Evolutionary conservation across 2,329 filamentous ascomycete species (phyloP), one percentile per base, ranked within the genome.

Genomic region (Xylariaceae sp.): DNA sequence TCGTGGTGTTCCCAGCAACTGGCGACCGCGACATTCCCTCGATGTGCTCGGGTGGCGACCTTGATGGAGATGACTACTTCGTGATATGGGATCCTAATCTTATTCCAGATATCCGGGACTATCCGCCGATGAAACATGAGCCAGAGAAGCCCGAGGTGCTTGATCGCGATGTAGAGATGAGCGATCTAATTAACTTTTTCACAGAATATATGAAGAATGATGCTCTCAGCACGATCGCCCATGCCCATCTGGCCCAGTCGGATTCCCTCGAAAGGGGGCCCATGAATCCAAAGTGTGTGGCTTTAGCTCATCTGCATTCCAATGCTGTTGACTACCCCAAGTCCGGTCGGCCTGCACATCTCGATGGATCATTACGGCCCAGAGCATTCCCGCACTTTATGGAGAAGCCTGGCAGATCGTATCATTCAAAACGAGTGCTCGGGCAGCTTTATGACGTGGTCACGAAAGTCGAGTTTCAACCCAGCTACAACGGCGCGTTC

Each of bases 11-110:
- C 53, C 90, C 94, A 0, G 85, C 89, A 42, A 87, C 78, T 0
- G 93, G 93, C 0, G 91, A 97, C 69, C 81, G 88, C 13, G 91
- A 96, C 63, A 76, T 99, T 18, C 86, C 92, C 0, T 92, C 89
- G 68, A 97, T 97, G 93, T 92, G 94, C 64, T 96, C 94, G 3
- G 94, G 94, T 1, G 94, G 94, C 0, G 94, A 99, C 70, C 81
- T 99, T 0, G 94, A 99, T 70, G 94, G 94, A 0, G 94, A 99
- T 68, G 94, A 99, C 70, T 99, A 92, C 71, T 87, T 97, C 57
- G 86, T 97, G 4, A 88, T 97, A 51, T 99, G 94, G 93, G 92
- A 99, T 65, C 72, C 80, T 18, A 81, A 83, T 11, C 77, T 99
- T 5, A 78, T 95, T 30, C 90, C 90, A 2, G 39, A 53, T 3